Percentiles rank a stretch among this genome's conserved stretches.
Evolutionary conservation across 2,329 filamentous ascomycete genomes (phyloP).

Genomic region (Aureobasidium sp.): DNA sequence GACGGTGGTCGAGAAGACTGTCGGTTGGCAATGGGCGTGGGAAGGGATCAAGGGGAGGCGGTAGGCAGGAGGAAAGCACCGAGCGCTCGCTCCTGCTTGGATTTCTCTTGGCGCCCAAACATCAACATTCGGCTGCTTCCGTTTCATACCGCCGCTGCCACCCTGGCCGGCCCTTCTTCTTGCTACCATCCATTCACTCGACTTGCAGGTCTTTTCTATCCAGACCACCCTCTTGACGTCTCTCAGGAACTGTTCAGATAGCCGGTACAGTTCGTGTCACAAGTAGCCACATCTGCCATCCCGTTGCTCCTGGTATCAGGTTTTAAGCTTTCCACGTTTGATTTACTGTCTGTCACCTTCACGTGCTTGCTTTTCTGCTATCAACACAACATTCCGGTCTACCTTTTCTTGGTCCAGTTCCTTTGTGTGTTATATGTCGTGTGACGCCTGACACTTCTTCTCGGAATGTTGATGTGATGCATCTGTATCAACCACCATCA

Average conservation of each 20-base stretch:
- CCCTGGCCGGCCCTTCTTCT: background rate
- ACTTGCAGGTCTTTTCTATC: too few species aligned
- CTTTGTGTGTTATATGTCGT: too few species aligned
- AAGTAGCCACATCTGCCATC: too few species aligned
- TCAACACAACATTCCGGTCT: too few species aligned
- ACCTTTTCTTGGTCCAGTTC: too few species aligned
- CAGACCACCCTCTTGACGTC: background rate
- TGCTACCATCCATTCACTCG: background rate
- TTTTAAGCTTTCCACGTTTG: slow-evolving; percentile 1
- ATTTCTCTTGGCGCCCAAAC: slow-evolving; percentile 5
- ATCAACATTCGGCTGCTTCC: slow-evolving; percentile 11
- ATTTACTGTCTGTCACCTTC: background rate
- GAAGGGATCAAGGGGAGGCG: slow-evolving; percentile 5
- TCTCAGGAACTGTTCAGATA: background rate
- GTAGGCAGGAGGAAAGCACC: slow-evolving; percentile 2
- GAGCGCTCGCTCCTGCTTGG: background rate
- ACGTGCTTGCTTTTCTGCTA: too few species aligned
- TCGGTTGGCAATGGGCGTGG: slow-evolving; percentile 6
- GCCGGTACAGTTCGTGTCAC: background rate
- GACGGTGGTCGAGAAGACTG: slow-evolving; percentile 11
- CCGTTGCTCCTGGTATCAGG: background rate
- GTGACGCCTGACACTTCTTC: too few species aligned
- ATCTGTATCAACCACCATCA: background rate
- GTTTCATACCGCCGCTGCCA: background rate
- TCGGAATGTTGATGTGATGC: too few species aligned